A percentile compares a stretch with the other conserved stretches of the same genome.
These are phyloP conservation scores for Apiospora arundinis DNA, from an alignment of 2,329 filamentous ascomycete genomes.

Conservation along the genomic window DNA sequence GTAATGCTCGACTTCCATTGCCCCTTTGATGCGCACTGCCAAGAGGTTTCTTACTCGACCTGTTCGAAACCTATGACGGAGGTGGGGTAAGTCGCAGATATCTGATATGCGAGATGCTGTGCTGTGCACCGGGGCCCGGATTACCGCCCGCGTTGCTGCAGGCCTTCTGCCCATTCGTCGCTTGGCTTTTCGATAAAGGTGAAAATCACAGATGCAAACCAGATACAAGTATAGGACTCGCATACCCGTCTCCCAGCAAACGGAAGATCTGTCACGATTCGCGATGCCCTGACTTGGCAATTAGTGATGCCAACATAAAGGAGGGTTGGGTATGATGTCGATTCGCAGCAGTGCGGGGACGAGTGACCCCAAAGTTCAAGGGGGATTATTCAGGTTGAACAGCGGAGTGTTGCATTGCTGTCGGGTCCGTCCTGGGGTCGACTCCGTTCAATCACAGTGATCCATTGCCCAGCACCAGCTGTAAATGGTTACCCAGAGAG, in stretches of 20 bases:
- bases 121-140: neutral
- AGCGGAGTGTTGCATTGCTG: neutral
- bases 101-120: neutral
- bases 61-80: constrained; percentile 8
- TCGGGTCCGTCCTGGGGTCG: constrained; percentile 6
- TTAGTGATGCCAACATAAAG: neutral
- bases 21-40: neutral
- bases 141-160: neutral
- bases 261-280: constrained; percentile 3
- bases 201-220: neutral
- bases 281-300: constrained; percentile 11
- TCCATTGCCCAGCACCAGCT: neutral
- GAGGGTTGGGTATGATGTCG: constrained; percentile 17
- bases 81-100: neutral
- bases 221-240: neutral
- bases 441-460: neutral
- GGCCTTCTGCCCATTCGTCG: neutral
- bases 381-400: neutral
- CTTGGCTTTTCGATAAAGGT: neutral
- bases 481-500: neutral
- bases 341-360: neutral
- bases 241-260: neutral
- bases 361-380: neutral
- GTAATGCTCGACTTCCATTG: constrained; percentile 1
- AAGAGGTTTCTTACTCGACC: neutral